Percentiles rank a stretch among this genome's conserved stretches.
These are phyloP conservation scores for Gilbertella persicaria DNA, from an alignment of 371 early-diverging fungal genomes.

Conservation along the genomic window DNA sequence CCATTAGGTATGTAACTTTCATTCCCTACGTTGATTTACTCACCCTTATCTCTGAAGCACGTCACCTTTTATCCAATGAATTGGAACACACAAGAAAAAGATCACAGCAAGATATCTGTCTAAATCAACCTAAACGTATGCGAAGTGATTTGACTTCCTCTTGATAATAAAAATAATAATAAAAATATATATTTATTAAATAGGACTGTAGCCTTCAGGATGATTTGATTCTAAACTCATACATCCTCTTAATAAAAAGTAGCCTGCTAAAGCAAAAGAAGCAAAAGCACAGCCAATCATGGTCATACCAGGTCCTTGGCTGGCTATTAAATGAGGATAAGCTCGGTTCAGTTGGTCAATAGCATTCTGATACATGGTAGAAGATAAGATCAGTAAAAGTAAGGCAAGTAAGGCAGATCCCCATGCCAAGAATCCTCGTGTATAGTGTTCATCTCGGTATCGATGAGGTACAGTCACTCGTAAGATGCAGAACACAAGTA, in stretches of 20 bases:
- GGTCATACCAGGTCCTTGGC: conserved; percentile 32
- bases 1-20: conserved; percentile 9
- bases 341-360: conserved; percentile 28
- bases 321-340: conserved; percentile 42
- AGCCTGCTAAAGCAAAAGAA: conserved; percentile 27
- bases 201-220: conserved; percentile 35
- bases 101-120: too few species aligned
- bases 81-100: too few species aligned
- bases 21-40: conserved; percentile 13
- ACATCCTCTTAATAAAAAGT: conserved; percentile 33
- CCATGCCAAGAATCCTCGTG: conserved; percentile 43
- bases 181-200: too few species aligned
- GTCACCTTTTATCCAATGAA: too few species aligned
- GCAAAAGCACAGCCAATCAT: conserved; percentile 44
- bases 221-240: conserved; percentile 25
- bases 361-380: conserved; percentile 42
- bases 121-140: too few species aligned
- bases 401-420: conserved; percentile 32
- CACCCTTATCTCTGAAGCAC: conserved; percentile 24
- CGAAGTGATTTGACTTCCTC: too few species aligned
- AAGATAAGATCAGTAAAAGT: conserved; percentile 28
- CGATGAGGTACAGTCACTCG: conserved; percentile 15
- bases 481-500: conserved; percentile 20
- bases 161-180: neutral
- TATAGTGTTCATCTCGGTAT: conserved; percentile 38